Base-by-base conservation (phyloP, 257 asterid species). In the Lantana camara region DNA sequence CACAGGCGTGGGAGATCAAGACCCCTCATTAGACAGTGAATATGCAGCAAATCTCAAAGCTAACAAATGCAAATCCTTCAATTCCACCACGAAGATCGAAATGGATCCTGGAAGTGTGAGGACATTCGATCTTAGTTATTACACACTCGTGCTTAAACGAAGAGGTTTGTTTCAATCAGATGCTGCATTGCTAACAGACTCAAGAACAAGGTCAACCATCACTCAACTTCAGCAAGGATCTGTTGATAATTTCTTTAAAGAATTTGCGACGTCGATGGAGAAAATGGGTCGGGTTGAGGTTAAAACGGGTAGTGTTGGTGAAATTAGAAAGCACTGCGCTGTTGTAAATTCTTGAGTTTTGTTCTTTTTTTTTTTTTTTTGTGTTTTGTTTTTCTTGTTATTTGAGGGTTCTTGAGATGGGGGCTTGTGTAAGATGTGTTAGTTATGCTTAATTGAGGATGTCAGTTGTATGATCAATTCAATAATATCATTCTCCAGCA, bases 71-170 rank as follows among this genome's bases (percentile, higher is more conserved):
- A 75, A 10, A 72, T 38, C 77, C 0, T 41, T 64, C 42, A 76
- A 78, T 59, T 71, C 75, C 7, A 75, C 76, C 38, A 58, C 85
- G 1, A 54, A 49, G 44, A 81, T 74, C 0, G 85, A 76, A 34
- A 78, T 83, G 87, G 87, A 76, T 55, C 83, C 85, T 0, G 82
- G 90, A 46, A 80, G 86, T 67, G 51, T 78, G 19, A 72, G 78
- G 38, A 80, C 90, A 19, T 83, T 83, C 64, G 90, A 83, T 46
- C 85, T 76, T 7, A 76, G 85, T 34, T 83, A 83, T 46, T 81
- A 80, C 29, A 69, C 17, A 11, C 76, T 74, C 12, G 60, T 84
- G 37, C 81, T 76, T 16, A 78, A 81, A 58, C 73, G 82, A 38
- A 74, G 87, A 55, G 90, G 87, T 0, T 63, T 84, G 12, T 81